A percentile compares a stretch with the other conserved stretches of the same genome.
Evolutionary conservation across 495 filamentous ascomycete genomes (phyloP).

Genomic region (Penicillium macrosclerotiorum): DNA sequence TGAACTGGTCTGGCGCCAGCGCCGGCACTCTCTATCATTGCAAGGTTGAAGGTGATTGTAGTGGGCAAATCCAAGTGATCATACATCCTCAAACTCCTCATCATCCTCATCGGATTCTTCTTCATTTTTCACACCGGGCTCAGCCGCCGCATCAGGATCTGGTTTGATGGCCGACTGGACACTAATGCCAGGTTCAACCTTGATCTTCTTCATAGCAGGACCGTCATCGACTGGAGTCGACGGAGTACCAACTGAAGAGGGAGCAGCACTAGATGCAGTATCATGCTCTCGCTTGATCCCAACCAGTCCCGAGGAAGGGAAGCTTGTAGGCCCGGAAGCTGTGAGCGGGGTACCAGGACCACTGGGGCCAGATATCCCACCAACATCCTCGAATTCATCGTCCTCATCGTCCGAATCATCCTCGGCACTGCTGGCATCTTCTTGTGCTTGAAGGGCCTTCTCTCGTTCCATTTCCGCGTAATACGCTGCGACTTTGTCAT

Average conservation of each 20-base stretch:
- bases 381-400: slow-evolving; percentile 51
- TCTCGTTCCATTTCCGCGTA: slow-evolving; percentile 52
- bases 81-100: slow-evolving; percentile 54
- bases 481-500: slow-evolving; percentile 53
- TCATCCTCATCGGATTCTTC: slow-evolving; percentile 52
- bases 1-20: no score
- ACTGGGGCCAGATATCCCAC: slow-evolving; percentile 37
- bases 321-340: slow-evolving; percentile 30
- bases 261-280: slow-evolving; percentile 39
- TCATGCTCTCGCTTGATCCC: slow-evolving; percentile 44
- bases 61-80: no score
- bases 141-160: slow-evolving; percentile 15
- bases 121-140: slow-evolving; percentile 25
- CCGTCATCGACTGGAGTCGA: slow-evolving; percentile 39
- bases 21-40: slow-evolving; percentile 9
- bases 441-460: slow-evolving; percentile 45
- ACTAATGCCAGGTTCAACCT: slow-evolving; percentile 22
- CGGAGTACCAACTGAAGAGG: slow-evolving; percentile 44
- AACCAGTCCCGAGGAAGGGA: slow-evolving; percentile 17
- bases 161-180: slow-evolving; percentile 29
- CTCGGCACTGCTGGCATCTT: slow-evolving; percentile 45
- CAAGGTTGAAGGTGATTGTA: no score
- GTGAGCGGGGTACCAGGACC: slow-evolving; percentile 38
- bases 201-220: slow-evolving; percentile 44
- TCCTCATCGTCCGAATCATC: slow-evolving; percentile 50